Conservation (phyloP, 441 rosid genomes). For the Breynia disticha region DNA sequence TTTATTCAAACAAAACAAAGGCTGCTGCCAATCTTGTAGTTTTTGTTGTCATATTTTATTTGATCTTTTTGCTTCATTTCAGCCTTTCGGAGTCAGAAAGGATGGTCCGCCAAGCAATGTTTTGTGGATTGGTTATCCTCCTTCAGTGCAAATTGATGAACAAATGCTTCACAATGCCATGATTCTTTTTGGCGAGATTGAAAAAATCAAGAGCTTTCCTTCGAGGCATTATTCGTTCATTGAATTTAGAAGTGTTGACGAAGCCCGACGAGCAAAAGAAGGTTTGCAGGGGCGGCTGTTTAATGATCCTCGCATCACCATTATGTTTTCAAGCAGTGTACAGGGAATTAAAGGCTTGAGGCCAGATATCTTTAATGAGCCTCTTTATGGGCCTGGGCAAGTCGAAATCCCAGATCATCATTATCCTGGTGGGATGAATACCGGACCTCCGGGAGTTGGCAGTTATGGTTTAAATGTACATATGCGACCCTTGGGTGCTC, state of each 20-base stretch:
- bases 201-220: conserved; percentile 76
- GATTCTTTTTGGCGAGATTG: conserved; percentile 98
- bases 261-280: conserved; percentile 92
- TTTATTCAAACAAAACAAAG: too few relatives aligned
- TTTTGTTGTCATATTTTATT: not conserved
- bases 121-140: conserved; percentile 92
- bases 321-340: conserved; percentile 67
- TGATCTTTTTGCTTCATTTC: conserved; percentile 40
- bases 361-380: conserved; percentile 49
- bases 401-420: conserved; percentile 38
- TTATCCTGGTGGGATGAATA: not conserved
- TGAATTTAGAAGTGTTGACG: conserved; percentile 87
- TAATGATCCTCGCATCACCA: conserved; percentile 82
- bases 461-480: conserved; percentile 33
- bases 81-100: conserved; percentile 36
- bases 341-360: conserved; percentile 52
- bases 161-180: conserved; percentile 91
- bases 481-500: conserved; percentile 40
- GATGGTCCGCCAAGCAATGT: conserved; percentile 75
- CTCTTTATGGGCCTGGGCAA: conserved; percentile 31
- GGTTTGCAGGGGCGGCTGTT: conserved; percentile 89
- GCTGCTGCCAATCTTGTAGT: too few relatives aligned
- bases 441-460: conserved; percentile 26
- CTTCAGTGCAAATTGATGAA: conserved; percentile 78
- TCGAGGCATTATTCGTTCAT: conserved; percentile 80